Evolutionary conservation across 75 land plant genomes (phyloP), one percentile per base, ranked within the genome.

Genomic region (Cryptomeria japonica): DNA sequence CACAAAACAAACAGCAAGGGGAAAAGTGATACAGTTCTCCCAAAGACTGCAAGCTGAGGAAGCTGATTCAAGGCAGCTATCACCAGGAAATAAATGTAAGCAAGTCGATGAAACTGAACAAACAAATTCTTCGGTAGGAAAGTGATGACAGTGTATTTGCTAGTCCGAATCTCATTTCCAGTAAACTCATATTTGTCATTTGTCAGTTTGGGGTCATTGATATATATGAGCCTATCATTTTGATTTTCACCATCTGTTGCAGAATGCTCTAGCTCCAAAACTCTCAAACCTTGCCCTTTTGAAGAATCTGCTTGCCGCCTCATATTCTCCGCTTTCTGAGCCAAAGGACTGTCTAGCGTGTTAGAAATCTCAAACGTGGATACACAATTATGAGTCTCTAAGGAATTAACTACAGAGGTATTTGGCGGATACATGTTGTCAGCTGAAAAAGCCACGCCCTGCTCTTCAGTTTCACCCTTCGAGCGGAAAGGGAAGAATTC

Each of bases 31-130:
- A 91, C 98, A 8, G 93, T 92, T 84, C 98, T 91, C 68, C 97
- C 97, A 90, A 96, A 96, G 32, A 96, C 98, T 18, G 98, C 98
- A 51, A 96, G 93, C 75, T 92, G 95, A 18, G 98, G 98, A 80
- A 96, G 96, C 93, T 96, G 98, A 77, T 96, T 96, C 84, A 96
- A 88, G 83, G 86, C 93, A 46, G 95, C 97, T 80, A 96, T 94
- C 19, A 90, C 92, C 16, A 96, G 89, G 80, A 96, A 96, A 86
- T 96, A 96, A n/a, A 96, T 37, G 80, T 96, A 96, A n/a, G 98
- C 98, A 44, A 96, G 88, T 68, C 98, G 78, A 56, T 93, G 98
- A 86, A 95, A 96, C 87, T 96, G 98, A 85, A 92, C 94, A 86
- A 96, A 96, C 15, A 96, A 90, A 89, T 95, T 95, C 88, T 91